Conservation (phyloP, 306 rosid species). For the Vigna unguiculata region DNA sequence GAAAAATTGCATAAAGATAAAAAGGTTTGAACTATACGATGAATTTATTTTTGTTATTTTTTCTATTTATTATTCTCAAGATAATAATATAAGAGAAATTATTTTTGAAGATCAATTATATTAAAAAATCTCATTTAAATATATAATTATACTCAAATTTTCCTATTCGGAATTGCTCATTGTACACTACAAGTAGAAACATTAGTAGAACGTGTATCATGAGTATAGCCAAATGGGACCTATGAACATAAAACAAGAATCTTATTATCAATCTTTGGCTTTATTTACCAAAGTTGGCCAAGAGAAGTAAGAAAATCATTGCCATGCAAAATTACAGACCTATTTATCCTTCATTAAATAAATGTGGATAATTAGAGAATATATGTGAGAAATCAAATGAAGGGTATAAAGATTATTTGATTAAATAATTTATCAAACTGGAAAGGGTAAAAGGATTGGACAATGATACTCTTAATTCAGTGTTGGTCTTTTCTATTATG, state of each 20-base stretch:
- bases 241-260: neutral
- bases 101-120: no score
- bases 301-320: neutral
- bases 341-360: neutral
- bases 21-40: no score
- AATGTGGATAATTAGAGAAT: neutral
- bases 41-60: no score
- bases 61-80: no score
- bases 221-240: slow-evolving; percentile 35
- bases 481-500: neutral
- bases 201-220: slow-evolving; percentile 25
- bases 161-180: no score
- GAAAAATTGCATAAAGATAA: no score
- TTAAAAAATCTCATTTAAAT: no score
- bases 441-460: slow-evolving; percentile 29
- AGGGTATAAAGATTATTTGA: neutral
- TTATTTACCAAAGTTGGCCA: slow-evolving; percentile 8
- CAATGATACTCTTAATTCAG: slow-evolving; percentile 11
- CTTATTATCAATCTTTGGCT: neutral
- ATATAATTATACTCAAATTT: no score
- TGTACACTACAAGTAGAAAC: neutral
- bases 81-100: no score
- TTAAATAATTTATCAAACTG: slow-evolving; percentile 30
- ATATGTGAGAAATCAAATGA: neutral
- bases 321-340: neutral